These are phyloP conservation scores for Barnettozyma sucrosica DNA, from an alignment of 805 yeast species.

Conservation along the genomic window DNA sequence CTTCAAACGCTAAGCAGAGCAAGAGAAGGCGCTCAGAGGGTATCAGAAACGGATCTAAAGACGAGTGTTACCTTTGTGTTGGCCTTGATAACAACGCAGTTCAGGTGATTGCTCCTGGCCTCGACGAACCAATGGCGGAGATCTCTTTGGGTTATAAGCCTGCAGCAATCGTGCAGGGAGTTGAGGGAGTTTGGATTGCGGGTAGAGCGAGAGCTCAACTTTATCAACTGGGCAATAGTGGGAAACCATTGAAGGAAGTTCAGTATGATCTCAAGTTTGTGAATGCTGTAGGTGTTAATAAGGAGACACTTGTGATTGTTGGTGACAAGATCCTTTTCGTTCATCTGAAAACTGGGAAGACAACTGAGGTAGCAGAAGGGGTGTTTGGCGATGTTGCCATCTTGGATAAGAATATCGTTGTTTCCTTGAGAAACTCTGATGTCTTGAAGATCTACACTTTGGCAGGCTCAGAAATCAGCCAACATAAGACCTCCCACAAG, in stretches of 20 bases:
- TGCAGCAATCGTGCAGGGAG: background rate
- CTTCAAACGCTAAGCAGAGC: background rate
- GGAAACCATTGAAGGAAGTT: background rate
- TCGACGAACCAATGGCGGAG: background rate
- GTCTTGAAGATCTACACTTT: background rate
- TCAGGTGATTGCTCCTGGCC: background rate
- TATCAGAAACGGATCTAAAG: background rate
- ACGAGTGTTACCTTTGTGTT: background rate
- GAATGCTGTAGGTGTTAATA: background rate
- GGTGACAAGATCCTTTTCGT: background rate
- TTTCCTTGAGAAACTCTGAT: background rate
- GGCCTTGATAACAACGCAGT: slow-evolving; percentile 1
- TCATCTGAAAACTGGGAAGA: background rate
- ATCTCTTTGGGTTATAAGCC: background rate
- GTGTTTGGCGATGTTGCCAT: background rate
- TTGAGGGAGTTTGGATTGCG: background rate
- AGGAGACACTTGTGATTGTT: background rate
- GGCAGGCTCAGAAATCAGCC: background rate
- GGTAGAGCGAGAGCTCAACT: background rate
- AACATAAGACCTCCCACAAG: background rate
- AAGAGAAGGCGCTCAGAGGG: slow-evolving; percentile 2
- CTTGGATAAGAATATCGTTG: background rate
- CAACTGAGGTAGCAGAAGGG: background rate
- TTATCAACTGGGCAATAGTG: background rate
- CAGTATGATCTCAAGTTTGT: background rate